Evolutionary conservation across 306 rosid genomes (phyloP).

Genomic region (Trifolium fragiferum): DNA sequence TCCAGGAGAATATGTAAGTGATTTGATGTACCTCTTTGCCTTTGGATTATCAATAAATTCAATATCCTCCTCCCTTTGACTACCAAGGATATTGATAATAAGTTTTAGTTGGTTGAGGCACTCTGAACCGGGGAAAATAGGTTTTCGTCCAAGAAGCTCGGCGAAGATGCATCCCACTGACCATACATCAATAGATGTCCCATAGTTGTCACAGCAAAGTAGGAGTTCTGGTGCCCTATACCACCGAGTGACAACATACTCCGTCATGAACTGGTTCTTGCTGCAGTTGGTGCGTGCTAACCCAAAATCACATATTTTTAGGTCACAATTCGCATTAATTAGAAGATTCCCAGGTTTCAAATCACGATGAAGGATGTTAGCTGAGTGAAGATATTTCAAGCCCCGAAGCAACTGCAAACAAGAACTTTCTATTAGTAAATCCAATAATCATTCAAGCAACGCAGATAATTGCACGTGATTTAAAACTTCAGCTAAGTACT

Average conservation of each 20-base stretch:
- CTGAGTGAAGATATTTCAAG: conserved; percentile 90
- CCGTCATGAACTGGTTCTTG: conserved; percentile 93
- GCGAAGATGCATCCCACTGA: conserved; percentile 97
- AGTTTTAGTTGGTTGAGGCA: conserved; percentile 89
- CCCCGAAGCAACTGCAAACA: conserved; percentile 86
- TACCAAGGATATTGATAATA: conserved; percentile 82
- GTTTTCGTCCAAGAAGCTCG: conserved; percentile 86
- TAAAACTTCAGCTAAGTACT: background rate
- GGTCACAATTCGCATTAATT: conserved; percentile 89
- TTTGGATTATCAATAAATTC: conserved; percentile 85
- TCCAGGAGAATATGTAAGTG: conserved; percentile 67
- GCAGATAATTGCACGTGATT: background rate
- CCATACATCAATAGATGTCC: conserved; percentile 93
- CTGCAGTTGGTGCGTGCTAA: conserved; percentile 82
- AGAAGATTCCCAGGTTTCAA: conserved; percentile 95
- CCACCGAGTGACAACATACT: conserved; percentile 97
- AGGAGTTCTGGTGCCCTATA: conserved; percentile 96
- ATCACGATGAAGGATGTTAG: conserved; percentile 95
- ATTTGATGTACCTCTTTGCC: conserved; percentile 75
- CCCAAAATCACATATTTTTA: conserved; percentile 95
- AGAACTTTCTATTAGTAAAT: conserved; percentile 44
- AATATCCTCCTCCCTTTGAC: conserved; percentile 91
- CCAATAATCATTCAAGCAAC: conserved; percentile 39
- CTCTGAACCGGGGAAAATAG: conserved; percentile 87
- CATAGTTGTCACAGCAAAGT: conserved; percentile 92